phyloP scores from a whole-genome alignment of 2,329 filamentous ascomycete genomes.

The Stachybotrys elegans region DNA sequence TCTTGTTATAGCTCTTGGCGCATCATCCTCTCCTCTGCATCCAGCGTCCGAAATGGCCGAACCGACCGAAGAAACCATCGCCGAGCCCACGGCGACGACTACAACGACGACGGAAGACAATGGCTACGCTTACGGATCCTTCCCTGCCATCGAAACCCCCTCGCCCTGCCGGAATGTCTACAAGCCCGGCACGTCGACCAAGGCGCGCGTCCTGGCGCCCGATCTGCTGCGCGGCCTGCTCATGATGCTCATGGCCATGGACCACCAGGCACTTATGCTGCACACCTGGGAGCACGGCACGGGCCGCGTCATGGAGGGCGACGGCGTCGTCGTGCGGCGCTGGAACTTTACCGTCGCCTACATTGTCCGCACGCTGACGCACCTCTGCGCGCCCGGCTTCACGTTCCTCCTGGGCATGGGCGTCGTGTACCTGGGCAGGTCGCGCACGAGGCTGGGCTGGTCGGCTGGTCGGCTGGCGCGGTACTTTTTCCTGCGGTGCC shows the following conservation, averaged over 20 bases:
- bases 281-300: slow-evolving; percentile 36
- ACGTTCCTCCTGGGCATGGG: slow-evolving; percentile 41
- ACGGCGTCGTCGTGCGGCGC: slow-evolving; percentile 24
- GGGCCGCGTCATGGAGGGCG: slow-evolving; percentile 27
- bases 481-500: slow-evolving; percentile 33
- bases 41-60: too few species aligned
- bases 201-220: slow-evolving; percentile 32
- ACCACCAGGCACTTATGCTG: slow-evolving; percentile 34
- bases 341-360: slow-evolving; percentile 35
- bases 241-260: slow-evolving; percentile 40
- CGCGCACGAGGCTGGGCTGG: slow-evolving; percentile 35
- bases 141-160: not conserved
- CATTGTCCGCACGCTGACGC: slow-evolving; percentile 34
- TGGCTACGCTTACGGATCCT: slow-evolving; percentile 2
- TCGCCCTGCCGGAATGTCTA: not conserved
- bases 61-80: not conserved
- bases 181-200: slow-evolving; percentile 8
- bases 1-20: too few species aligned
- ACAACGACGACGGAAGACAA: not conserved
- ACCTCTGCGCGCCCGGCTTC: slow-evolving; percentile 41
- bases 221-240: slow-evolving; percentile 39
- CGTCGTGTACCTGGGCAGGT: slow-evolving; percentile 38
- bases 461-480: slow-evolving; percentile 22
- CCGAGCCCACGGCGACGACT: not conserved
- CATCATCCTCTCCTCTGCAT: too few species aligned